These are phyloP conservation scores for Pseudozyma sp. DNA, from an alignment of 1,284 basidiomycete genomes.

Conservation along the genomic window DNA sequence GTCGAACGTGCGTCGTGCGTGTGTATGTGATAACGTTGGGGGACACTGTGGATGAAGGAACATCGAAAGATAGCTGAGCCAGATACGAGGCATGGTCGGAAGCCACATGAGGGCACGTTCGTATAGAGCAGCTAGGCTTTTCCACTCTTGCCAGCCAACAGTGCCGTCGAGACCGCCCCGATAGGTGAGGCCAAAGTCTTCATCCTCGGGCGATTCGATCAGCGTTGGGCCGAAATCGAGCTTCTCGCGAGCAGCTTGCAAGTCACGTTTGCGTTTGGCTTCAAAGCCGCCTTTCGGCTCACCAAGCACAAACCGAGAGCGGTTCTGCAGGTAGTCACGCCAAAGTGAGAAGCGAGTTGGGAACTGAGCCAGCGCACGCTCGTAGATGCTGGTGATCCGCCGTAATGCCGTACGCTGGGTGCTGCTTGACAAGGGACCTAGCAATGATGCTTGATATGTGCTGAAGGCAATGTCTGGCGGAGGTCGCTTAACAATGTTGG, in stretches of 20 bases:
- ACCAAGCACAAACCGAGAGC: constrained; percentile 88
- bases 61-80: constrained; percentile 91
- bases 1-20: constrained; percentile 93
- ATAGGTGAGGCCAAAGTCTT: constrained; percentile 81
- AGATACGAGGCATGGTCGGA: constrained; percentile 90
- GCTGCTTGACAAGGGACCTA: constrained; percentile 76
- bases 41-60: constrained; percentile 93
- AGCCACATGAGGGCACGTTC: constrained; percentile 95
- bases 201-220: constrained; percentile 68
- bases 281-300: constrained; percentile 71
- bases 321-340: constrained; percentile 87
- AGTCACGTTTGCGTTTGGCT: constrained; percentile 68
- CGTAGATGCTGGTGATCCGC: constrained; percentile 88
- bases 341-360: constrained; percentile 92
- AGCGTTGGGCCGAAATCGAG: constrained; percentile 73
- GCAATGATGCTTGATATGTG: constrained; percentile 70
- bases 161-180: constrained; percentile 85
- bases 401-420: constrained; percentile 81
- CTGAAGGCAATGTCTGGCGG: constrained; percentile 67
- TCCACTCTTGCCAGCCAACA: constrained; percentile 96
- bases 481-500: constrained; percentile 71
- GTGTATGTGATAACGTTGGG: constrained; percentile 82
- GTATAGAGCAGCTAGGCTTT: constrained; percentile 83
- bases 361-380: constrained; percentile 88
- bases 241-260: constrained; percentile 71